These are phyloP conservation scores for Cylindrotheca closterium DNA, from an alignment of 108 stramenopile species.

Conservation along the genomic window DNA sequence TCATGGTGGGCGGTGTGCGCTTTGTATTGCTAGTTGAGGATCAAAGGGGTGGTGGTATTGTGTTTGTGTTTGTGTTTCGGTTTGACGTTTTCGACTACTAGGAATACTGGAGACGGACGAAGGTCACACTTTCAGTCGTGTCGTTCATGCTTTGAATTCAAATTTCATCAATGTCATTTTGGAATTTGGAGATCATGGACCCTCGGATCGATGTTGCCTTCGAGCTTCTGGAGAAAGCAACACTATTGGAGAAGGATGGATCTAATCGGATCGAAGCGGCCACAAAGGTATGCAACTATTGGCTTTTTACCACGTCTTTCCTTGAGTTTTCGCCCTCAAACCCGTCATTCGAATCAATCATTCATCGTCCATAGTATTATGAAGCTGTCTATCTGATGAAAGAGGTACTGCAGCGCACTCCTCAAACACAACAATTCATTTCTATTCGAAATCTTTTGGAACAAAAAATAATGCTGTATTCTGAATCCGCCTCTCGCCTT, in stretches of 20 bases:
- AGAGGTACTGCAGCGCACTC: conserved; percentile 20
- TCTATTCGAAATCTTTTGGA: conserved; percentile 30
- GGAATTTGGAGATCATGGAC: not conserved
- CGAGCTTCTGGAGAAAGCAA: conserved; percentile 48
- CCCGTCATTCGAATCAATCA: no score
- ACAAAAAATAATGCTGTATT: conserved; percentile 53
- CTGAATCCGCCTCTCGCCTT: conserved; percentile 36
- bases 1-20: no score
- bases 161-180: no score
- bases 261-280: conserved; percentile 40
- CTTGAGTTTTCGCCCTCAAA: no score
- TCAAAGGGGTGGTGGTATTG: no score
- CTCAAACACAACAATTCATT: conserved; percentile 2
- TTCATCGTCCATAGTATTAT: conserved; percentile 36
- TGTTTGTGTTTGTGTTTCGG: no score
- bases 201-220: conserved; percentile 52
- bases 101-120: no score
- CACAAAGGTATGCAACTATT: conserved; percentile 23
- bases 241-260: conserved; percentile 36
- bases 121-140: no score
- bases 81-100: no score
- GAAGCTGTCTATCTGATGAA: conserved; percentile 68
- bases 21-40: no score
- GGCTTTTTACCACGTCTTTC: no score
- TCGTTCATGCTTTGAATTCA: no score